Evolutionary conservation across 306 rosid species (phyloP), one percentile per base, ranked within the genome.

Genomic region (Cucumis hystrix): DNA sequence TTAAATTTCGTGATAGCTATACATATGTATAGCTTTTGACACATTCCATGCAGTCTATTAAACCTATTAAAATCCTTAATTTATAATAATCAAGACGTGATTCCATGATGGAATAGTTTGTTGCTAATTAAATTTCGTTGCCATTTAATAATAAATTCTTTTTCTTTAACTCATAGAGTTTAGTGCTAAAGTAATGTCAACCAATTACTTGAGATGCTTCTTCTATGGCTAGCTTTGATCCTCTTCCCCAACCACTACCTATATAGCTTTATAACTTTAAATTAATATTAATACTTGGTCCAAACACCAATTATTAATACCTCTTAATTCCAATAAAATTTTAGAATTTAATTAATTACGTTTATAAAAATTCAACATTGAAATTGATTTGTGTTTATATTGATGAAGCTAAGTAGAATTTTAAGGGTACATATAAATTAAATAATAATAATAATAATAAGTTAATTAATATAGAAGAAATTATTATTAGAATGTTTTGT

Each of bases 21-120:
- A 23, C 25, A 47, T 47, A 47, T 18, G 3, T 54, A 2, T 18
- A 30, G 33, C 40, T 63, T 23, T 35, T 1, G 73, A 30, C 30
- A 66, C 51, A 39, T 66, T 39, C 52, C 52, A 66, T 66, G 73
- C 73, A 66, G 16, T 37, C 28, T 39, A 16, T 3, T 17, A 64
- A 63, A 7, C 7, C 5, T 33, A 33, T 33, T 64, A 1, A 16
- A 63, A 63, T 3, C 54, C 43, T 66, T 10, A 66, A 40, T n/a
- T 66, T 66, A 66, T 66, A 66, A 66, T 66, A 66, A 66, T 66
- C 9, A 65, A 37, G 72, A 65, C 72, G 72, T 65, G 72, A 17
- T 65, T 37, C 4, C 72, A 65, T 18, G 72, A 37, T 65, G 72
- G 72, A 18, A 65, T 65, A 65, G 72, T 28, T 28, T 28, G 30